A percentile compares a stretch with the other conserved stretches of the same genome.
These are phyloP conservation scores for Coemansia sp. DNA, from an alignment of 192 early-diverging fungal species.

Conservation along the genomic window DNA sequence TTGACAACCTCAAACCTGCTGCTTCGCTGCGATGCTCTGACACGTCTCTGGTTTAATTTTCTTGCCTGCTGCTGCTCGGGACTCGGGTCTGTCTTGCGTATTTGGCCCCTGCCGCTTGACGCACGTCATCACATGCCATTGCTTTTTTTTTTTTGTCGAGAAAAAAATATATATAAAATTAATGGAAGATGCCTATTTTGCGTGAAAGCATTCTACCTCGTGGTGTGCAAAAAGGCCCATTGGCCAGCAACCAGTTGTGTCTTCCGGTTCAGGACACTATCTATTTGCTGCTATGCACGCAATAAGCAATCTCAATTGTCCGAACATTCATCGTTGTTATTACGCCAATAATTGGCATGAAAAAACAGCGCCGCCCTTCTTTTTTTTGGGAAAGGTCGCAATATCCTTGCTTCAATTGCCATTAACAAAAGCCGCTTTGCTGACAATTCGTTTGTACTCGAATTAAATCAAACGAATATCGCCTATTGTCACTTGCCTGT, in stretches of 20 bases:
- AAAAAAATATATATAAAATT: not conserved
- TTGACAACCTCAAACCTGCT: not conserved
- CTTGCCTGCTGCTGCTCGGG: conserved; percentile 5
- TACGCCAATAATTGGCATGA: not conserved
- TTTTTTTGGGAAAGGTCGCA: not conserved
- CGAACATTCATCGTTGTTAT: not conserved
- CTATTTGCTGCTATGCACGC: not conserved
- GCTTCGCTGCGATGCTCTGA: not conserved
- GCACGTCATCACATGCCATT: conserved; percentile 13
- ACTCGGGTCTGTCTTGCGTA: conserved; percentile 6
- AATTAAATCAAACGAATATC: conserved; percentile 5
- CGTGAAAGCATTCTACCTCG: not conserved
- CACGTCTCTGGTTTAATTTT: conserved; percentile 1
- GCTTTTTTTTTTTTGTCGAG: not conserved
- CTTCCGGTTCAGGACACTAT: not conserved
- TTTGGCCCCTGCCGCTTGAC: conserved; percentile 11
- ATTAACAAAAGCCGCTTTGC: not conserved
- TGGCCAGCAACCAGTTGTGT: not conserved
- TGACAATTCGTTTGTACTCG: not conserved
- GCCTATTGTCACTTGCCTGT: not conserved
- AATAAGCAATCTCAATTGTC: not conserved
- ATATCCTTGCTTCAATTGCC: conserved; percentile 3
- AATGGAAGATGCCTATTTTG: conserved; percentile 6
- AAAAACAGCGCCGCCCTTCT: not conserved
- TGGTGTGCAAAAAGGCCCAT: conserved; percentile 8